Evolutionary conservation across 768 basidiomycete genomes (phyloP), one percentile per base, ranked within the genome.

Genomic region (Leccinellum rugosiceps): DNA sequence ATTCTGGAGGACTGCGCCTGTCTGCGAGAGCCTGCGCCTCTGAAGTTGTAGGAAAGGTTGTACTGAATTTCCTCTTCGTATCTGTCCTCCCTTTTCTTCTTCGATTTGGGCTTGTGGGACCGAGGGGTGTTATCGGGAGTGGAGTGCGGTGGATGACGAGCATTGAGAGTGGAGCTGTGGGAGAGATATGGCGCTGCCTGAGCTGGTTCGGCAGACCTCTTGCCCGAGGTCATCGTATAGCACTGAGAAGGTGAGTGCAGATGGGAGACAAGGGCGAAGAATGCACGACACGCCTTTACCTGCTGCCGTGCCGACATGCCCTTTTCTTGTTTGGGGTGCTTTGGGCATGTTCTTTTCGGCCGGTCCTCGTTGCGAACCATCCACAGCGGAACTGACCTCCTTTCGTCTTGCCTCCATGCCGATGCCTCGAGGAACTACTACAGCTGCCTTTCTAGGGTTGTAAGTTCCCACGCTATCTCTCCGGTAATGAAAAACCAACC

Each of bases 131-230:
- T 83, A 66, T 87, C 83, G 51, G 80, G 74, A 6, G 79, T 76
- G 58, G 76, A 72, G 60, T 38, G 43, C 43, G 79, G 74, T 32
- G 81, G 74, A 63, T 78, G 70, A 64, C 81, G 79, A 63, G 78
- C 81, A 68, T 78, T 80, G 70, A 81, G 82, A 51, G 76, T 77
- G 64, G 80, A 75, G 68, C 74, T 75, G 69, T 81, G 83, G 55
- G 83, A 77, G 58, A 83, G 80, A 77, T 83, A 86, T 34, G 49
- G 49, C 58, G 80, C 76, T 52, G 65, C 55, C 60, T 70, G 68
- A 55, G 72, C 54, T 59, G 60, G 58, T 55, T 70, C 68, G 63
- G 65, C 65, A 61, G 68, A 55, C 62, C 63, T 68, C 63, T 64
- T 72, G 34, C 68, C 67, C 69, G 70, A 67, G 67, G 72, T 59